These are phyloP conservation scores for Crassisporium funariophilum DNA, from an alignment of 768 basidiomycete species.

Conservation along the genomic window DNA sequence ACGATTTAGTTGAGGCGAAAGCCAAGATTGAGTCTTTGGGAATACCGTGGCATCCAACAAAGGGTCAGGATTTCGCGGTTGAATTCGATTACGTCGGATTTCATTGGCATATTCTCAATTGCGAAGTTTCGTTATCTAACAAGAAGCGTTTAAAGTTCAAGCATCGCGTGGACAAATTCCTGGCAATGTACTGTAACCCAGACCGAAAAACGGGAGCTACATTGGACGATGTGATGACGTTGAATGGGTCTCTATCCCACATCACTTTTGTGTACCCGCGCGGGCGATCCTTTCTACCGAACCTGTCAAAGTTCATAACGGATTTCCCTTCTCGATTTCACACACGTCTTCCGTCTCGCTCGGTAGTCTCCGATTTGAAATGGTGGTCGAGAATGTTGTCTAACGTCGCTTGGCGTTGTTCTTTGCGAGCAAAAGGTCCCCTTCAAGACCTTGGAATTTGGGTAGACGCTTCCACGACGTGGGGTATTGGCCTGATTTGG, in stretches of 20 bases:
- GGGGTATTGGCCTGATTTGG: slow-evolving; percentile 40
- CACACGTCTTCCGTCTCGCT: slow-evolving; percentile 8
- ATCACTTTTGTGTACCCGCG: slow-evolving; percentile 28
- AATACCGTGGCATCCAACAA: slow-evolving; percentile 11
- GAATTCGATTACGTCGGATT: slow-evolving; percentile 8
- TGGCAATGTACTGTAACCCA: not conserved
- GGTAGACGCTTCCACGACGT: slow-evolving; percentile 40
- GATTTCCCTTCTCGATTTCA: slow-evolving; percentile 20
- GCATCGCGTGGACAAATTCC: slow-evolving; percentile 14
- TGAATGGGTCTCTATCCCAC: slow-evolving; percentile 37
- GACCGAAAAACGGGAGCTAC: too few relatives aligned
- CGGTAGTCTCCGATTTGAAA: slow-evolving; percentile 24
- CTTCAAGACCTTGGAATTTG: slow-evolving; percentile 22
- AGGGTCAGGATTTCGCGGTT: slow-evolving; percentile 3
- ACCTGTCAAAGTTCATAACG: slow-evolving; percentile 25
- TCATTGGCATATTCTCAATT: slow-evolving; percentile 3
- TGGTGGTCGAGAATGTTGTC: slow-evolving; percentile 33
- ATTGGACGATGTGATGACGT: slow-evolving; percentile 21
- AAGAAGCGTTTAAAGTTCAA: slow-evolving; percentile 29
- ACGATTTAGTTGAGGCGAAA: slow-evolving; percentile 24
- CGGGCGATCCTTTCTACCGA: slow-evolving; percentile 28
- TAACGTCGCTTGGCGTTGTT: slow-evolving; percentile 2
- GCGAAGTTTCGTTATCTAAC: slow-evolving; percentile 14
- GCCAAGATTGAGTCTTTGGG: not conserved
- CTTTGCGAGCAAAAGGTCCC: slow-evolving; percentile 9